Base-by-base conservation (phyloP, 2,329 filamentous ascomycete species). In the Epichloe elymi region DNA sequence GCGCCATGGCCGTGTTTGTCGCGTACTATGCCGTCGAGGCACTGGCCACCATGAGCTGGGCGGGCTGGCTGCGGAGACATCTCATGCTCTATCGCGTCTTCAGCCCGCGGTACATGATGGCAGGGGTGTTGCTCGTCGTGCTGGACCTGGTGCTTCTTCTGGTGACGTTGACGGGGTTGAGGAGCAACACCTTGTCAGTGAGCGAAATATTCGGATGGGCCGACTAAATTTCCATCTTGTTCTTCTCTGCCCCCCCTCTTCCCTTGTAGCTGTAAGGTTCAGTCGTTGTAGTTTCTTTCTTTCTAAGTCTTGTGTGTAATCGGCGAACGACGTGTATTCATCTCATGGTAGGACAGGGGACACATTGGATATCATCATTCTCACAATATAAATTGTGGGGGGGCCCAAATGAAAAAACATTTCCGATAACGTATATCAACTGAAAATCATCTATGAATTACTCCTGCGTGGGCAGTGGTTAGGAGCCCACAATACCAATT, bases 71-170 rank as follows among this genome's bases (percentile, higher is more conserved):
- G 61, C 76, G 93, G 50, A 77, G 93, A 48, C 93, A 98, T 71
- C 75, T 98, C 56, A 98, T 98, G 93, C 76, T 98, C 33, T 98
- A 93, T 69, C 79, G 93, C 41, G 88, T 98, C 42, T 98, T 98
- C 63, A 84, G 79, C 68, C 93, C 93, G 45, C 73, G 91, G 30
- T 98, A 91, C 70, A 87, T 98, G 85, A 78, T 88, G 64, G 88
- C 85, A 0, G 83, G 82, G 0, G 69, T 78, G 3, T 76, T 85
- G 47, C 65, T 97, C 53, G 61, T 91, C 15, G 74, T 90, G 26
- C 82, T 95, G 10, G 91, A 97, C 62, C 56, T 94, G 4, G 75
- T 93, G 2, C 77, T 78, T 1, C 75, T 93, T 7, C 55, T 83
- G 14, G 74, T 95, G 15, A 80, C 82, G n/a, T 65, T 96, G 51